Base-by-base conservation (phyloP, 2,329 filamentous ascomycete species). In the Neophaeococcomyces aloes region DNA sequence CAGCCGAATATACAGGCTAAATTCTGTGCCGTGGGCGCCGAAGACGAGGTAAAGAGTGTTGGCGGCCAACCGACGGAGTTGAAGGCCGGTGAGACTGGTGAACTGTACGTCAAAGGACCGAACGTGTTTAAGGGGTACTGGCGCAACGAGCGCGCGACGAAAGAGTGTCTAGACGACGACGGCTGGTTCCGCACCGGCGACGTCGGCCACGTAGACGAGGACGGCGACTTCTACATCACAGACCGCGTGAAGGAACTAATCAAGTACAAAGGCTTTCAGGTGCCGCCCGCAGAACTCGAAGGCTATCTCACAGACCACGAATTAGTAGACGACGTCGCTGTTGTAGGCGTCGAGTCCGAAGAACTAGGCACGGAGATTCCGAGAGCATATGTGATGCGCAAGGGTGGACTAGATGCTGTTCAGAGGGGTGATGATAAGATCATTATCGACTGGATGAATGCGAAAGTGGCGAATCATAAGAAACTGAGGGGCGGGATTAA, bases 181-280 rank as follows among this genome's bases (percentile, higher is more conserved):
- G 86, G 86, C 1, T 95, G 80, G 70, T 94, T 94, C 71, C 87
- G 81, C 62, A 94, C 88, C 0, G 88, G 88, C 3, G 88, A 95
- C 57, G 78, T 94, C 19, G 85, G 86, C 3, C 79, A 86, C 52
- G 75, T 84, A 54, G 85, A 94, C 57, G 38, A 47, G 7, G 36
- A 48, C 3, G 85, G 83, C n/a, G 84, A 93, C 58, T 83, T 93
- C 56, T 94, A 79, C 67, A 89, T 94, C 59, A 94, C 88, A 1
- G 88, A 95, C 59, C 38, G 33, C 18, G 70, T 86, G 23, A 86
- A 86, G 67, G 70, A 70, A 45, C 55, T 70, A 7, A 70, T 71
- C 53, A 71, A 71, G 49, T 69, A 69, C 42, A 70, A 70, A 49
- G 69, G 69, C 1, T 56, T 69, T 33, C 68, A 72, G 53, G 67